phyloP scores from a whole-genome alignment of 2,329 filamentous ascomycete genomes.

The Beauveria rudraprayagi region DNA sequence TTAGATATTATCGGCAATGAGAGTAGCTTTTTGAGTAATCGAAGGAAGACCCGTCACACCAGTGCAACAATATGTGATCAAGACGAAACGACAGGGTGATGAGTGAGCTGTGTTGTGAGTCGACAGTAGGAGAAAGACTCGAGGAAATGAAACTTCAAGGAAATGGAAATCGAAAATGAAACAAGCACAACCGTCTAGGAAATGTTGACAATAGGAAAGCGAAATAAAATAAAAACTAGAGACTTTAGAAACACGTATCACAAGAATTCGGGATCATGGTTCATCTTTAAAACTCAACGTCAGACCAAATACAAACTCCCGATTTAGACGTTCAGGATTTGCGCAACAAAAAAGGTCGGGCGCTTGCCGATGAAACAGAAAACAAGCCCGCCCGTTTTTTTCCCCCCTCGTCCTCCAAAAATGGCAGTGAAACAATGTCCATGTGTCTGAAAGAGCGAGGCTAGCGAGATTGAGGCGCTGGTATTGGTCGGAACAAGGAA shows the following conservation, averaged over 20 bases:
- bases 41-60: not conserved
- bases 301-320: not conserved
- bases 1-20: slow-evolving; percentile 1
- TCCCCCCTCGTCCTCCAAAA: not conserved
- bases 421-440: slow-evolving; percentile 7
- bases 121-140: not conserved
- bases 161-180: not conserved
- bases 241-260: not conserved
- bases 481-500: not conserved
- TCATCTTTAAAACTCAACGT: slow-evolving; percentile 1
- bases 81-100: not conserved
- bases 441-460: not conserved
- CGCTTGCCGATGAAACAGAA: slow-evolving; percentile 10
- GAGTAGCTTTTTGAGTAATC: not conserved
- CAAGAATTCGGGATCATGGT: not conserved
- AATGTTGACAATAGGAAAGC: slow-evolving; percentile 6
- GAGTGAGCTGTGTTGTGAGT: not conserved
- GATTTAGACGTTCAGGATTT: not conserved
- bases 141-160: not conserved
- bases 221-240: not conserved
- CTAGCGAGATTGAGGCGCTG: not conserved
- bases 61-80: not conserved
- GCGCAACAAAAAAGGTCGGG: not conserved
- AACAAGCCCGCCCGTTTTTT: not conserved
- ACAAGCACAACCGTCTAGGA: slow-evolving; percentile 3